Conservation (phyloP, 495 filamentous ascomycete species). For the Annulohypoxylon bovei region DNA sequence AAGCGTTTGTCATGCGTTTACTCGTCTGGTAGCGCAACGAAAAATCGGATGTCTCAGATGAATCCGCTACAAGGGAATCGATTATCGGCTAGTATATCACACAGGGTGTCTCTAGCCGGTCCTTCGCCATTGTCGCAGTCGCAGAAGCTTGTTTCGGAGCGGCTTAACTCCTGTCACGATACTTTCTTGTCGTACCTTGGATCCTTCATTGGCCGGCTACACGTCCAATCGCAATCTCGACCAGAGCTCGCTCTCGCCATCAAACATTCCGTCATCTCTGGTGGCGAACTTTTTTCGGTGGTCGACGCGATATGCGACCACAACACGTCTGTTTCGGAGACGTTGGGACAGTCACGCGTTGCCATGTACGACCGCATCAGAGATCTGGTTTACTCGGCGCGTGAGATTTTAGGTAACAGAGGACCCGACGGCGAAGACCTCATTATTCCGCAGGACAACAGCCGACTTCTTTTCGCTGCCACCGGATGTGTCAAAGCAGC, state of each 20-base stretch:
- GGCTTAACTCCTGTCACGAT: constrained; percentile 81
- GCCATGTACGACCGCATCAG: constrained; percentile 83
- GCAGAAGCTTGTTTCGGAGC: constrained; percentile 65
- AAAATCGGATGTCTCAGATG: constrained; percentile 51
- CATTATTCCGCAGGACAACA: constrained; percentile 82
- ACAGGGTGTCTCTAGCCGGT: constrained; percentile 62
- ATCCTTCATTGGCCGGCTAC: constrained; percentile 89
- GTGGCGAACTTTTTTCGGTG: constrained; percentile 77
- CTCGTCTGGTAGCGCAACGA: constrained; percentile 48
- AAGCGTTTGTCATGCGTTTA: constrained; percentile 57
- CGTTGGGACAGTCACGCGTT: constrained; percentile 74
- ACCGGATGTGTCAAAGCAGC: constrained; percentile 90
- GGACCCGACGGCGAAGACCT: constrained; percentile 74
- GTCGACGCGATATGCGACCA: constrained; percentile 87
- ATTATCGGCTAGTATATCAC: constrained; percentile 62
- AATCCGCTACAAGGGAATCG: constrained; percentile 48
- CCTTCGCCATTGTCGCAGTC: constrained; percentile 53
- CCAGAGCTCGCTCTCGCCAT: constrained; percentile 75
- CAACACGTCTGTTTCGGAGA: constrained; percentile 69
- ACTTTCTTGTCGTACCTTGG: constrained; percentile 86
- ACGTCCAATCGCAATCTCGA: constrained; percentile 88
- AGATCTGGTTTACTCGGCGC: constrained; percentile 80
- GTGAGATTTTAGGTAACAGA: constrained; percentile 74
- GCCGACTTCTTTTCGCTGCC: constrained; percentile 78
- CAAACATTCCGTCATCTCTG: constrained; percentile 82